These are phyloP conservation scores for Fusarium fracticaudum DNA, from an alignment of 2,329 filamentous ascomycete species.

Conservation along the genomic window DNA sequence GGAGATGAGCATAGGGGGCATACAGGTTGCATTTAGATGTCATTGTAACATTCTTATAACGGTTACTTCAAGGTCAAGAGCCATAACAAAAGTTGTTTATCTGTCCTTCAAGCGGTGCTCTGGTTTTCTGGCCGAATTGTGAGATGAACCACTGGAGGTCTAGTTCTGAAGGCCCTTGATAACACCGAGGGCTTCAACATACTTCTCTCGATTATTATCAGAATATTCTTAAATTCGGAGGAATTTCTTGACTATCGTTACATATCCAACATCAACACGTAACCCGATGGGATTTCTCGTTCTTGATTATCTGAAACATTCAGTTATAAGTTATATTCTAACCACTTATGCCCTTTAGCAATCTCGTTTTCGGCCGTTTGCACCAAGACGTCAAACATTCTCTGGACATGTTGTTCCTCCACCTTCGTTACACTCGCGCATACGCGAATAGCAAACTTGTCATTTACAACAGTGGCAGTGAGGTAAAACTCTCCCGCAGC, in stretches of 20 bases:
- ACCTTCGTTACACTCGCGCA: constrained; percentile 75
- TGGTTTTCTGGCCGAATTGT: no score
- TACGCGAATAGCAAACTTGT: constrained; percentile 81
- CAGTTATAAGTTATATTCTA: background rate
- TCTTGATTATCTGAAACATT: background rate
- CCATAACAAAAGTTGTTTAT: background rate
- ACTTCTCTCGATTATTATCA: background rate
- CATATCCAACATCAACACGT: background rate
- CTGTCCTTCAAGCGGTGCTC: background rate
- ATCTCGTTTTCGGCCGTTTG: constrained; percentile 61
- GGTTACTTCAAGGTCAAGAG: background rate
- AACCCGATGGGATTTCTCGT: background rate
- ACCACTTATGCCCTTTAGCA: constrained; percentile 3
- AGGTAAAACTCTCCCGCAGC: constrained; percentile 80
- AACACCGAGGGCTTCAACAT: background rate
- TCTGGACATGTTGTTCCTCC: constrained; percentile 77
- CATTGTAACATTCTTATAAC: background rate
- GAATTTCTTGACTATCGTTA: background rate
- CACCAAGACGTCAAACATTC: constrained; percentile 79
- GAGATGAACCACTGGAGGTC: no score
- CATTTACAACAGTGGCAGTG: constrained; percentile 78
- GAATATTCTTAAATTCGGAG: no score
- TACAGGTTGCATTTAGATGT: background rate
- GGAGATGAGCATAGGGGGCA: background rate
- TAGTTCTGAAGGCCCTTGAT: background rate